Evolutionary conservation across 2,329 filamentous ascomycete species (phyloP), one percentile per base, ranked within the genome.

Genomic region (Furcasterigmium sp.): DNA sequence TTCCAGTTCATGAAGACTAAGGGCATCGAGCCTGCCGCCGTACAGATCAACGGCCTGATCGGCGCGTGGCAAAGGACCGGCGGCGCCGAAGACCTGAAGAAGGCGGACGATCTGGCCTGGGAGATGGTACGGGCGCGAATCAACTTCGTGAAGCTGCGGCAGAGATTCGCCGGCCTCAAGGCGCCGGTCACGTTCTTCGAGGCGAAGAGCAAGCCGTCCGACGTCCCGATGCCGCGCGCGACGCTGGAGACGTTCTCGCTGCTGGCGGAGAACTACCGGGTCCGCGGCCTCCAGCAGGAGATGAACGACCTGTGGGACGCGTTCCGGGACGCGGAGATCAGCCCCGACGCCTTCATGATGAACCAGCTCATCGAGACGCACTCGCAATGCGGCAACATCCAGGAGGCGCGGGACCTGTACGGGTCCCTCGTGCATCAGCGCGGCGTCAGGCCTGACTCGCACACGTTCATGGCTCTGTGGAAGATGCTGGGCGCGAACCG

Each of bases 1-100:
- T 69, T 93, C 21, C 76, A 85, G 13, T 73, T 90, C 49, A 91
- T 94, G 85, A 80, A 82, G 52, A 70, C 76, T 41, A 79, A 77
- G 53, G 80, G 81, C 2, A 76, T 90, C 26, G 70, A 72, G 45
- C 82, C 87, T 3, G 80, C 86, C 32, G 70, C 86, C 2, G 83
- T 85, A 41, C 87, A 94, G 51, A 72, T 93, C 44, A 95, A 95
- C 56, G 86, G 87, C 8, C 72, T 95, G 17, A 79, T 95, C 42
- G 86, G 83, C 8, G 87, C 85, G 2, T 90, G 86, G 76, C 70
- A 93, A 41, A 78, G 88, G 37, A 74, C 79, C 6, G 78, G 78
- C 18, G 76, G 67, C 7, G 66, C 68, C 2, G 64, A 67, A 18
- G 68, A 81, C 42, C 63, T 78, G 41, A 65, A 75, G 39, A 77